A percentile compares a stretch with the other conserved stretches of the same genome.
Conservation (phyloP, 192 early-diverging fungal genomes). For the Kickxella alabastrina region DNA sequence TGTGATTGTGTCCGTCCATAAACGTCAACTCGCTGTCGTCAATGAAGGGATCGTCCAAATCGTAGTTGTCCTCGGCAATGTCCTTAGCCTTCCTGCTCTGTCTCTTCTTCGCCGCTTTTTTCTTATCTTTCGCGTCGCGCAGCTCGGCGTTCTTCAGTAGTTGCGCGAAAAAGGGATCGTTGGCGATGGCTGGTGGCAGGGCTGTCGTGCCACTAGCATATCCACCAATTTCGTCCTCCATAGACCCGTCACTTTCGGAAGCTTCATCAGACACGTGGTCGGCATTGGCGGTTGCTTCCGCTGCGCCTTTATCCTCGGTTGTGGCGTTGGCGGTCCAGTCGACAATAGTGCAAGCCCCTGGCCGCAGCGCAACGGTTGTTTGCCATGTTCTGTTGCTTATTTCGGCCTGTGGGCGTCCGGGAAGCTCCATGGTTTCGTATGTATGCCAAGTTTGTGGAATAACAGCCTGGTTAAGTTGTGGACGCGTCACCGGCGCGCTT, state of each 20-base stretch:
- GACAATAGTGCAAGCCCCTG: conserved; percentile 42
- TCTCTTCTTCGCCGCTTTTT: conserved; percentile 14
- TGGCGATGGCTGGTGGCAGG: conserved; percentile 50
- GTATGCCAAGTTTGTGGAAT: background rate
- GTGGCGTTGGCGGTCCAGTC: conserved; percentile 32
- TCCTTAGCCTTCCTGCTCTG: conserved; percentile 22
- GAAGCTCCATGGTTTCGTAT: conserved; percentile 23
- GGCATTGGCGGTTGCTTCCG: conserved; percentile 1
- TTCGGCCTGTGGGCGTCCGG: conserved; percentile 17
- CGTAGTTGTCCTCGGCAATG: conserved; percentile 40
- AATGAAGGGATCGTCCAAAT: conserved; percentile 54
- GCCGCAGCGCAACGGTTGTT: conserved; percentile 27
- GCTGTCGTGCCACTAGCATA: conserved; percentile 38
- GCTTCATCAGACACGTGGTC: conserved; percentile 16
- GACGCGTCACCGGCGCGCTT: too few species aligned
- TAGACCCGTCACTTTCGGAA: conserved; percentile 27
- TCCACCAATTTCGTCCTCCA: conserved; percentile 18
- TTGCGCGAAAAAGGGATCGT: conserved; percentile 50
- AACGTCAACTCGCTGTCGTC: conserved; percentile 52
- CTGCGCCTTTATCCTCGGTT: conserved; percentile 11
- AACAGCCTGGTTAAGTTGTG: too few species aligned
- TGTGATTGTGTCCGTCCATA: conserved; percentile 41
- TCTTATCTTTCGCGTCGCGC: conserved; percentile 28
- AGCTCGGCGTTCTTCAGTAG: conserved; percentile 43
- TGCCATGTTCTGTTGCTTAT: conserved; percentile 31